Conservation (phyloP, 2,329 filamentous ascomycete species). For the Tolypocladium sp. region DNA sequence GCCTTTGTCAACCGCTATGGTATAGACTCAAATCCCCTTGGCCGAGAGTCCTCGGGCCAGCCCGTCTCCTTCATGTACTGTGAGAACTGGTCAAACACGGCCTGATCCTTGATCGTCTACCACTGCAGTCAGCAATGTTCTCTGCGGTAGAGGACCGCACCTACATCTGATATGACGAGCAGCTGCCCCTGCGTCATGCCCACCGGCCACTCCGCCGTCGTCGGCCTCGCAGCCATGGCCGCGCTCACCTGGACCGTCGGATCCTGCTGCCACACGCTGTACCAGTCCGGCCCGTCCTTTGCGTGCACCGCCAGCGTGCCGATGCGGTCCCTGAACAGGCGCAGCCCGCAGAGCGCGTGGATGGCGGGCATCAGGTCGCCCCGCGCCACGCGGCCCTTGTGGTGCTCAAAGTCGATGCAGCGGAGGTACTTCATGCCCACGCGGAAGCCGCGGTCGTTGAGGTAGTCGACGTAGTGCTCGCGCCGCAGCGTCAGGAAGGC, state of each 20-base stretch:
- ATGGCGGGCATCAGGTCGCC: background rate
- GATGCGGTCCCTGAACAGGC: constrained; percentile 3
- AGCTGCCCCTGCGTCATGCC: background rate
- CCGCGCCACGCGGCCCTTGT: background rate
- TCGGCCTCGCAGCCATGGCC: background rate
- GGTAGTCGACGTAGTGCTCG: background rate
- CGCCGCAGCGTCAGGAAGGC: constrained; percentile 4
- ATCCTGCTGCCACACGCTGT: constrained; percentile 5
- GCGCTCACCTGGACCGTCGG: background rate
- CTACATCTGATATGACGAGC: constrained; percentile 2
- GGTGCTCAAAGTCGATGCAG: constrained; percentile 1
- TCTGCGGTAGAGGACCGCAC: background rate
- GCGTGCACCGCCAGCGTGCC: constrained; percentile 4
- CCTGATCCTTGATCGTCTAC: background rate
- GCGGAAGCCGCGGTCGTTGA: background rate
- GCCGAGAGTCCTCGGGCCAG: background rate
- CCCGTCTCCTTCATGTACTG: background rate
- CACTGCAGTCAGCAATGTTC: background rate
- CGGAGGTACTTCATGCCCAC: constrained; percentile 5
- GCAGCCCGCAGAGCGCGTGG: background rate
- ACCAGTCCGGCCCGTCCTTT: constrained; percentile 3
- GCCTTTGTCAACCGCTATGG: background rate
- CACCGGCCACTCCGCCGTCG: constrained; percentile 1
- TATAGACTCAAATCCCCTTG: background rate
- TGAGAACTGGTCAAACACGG: background rate